These are phyloP conservation scores for Albifimbria verrucaria DNA, from an alignment of 2,329 filamentous ascomycete genomes.

Conservation along the genomic window DNA sequence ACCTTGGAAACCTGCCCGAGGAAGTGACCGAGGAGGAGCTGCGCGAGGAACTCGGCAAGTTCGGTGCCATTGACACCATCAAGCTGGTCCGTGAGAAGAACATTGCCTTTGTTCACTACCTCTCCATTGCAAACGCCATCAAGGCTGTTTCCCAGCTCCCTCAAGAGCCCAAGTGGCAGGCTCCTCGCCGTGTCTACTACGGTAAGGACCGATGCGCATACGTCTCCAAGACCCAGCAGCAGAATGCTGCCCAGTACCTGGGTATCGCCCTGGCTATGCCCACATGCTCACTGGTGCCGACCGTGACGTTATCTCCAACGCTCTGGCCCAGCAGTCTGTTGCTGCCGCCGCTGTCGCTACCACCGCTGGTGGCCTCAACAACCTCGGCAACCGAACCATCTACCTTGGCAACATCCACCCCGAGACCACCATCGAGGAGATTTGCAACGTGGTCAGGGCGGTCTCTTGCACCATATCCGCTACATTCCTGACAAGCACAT, in stretches of 20 bases:
- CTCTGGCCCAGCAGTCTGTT: conserved; percentile 94
- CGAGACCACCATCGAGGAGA: conserved; percentile 98
- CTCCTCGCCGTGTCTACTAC: conserved; percentile 93
- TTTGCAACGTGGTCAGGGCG: conserved; percentile 98
- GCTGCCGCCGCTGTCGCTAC: conserved; percentile 95
- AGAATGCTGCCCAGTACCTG: conserved; percentile 96
- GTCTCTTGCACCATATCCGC: conserved; percentile 93
- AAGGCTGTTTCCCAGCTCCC: conserved; percentile 96
- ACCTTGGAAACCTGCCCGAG: conserved; percentile 88
- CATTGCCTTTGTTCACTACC: conserved; percentile 95
- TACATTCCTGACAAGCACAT: conserved; percentile 99
- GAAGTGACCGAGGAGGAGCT: conserved; percentile 89
- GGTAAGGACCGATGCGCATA: conserved; percentile 98
- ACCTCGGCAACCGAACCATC: conserved; percentile 94
- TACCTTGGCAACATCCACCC: conserved; percentile 99
- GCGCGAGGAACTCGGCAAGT: conserved; percentile 92
- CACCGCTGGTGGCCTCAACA: conserved; percentile 93
- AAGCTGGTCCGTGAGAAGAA: conserved; percentile 98
- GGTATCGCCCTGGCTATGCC: conserved; percentile 96
- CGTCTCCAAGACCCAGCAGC: conserved; percentile 98
- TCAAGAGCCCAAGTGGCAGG: conserved; percentile 95
- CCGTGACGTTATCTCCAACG: conserved; percentile 93
- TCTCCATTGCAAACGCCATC: conserved; percentile 97
- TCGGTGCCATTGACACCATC: conserved; percentile 92
- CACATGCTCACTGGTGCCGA: conserved; percentile 96